These are phyloP conservation scores for Mucor lusitanicus DNA, from an alignment of 371 early-diverging fungal genomes.

Conservation along the genomic window DNA sequence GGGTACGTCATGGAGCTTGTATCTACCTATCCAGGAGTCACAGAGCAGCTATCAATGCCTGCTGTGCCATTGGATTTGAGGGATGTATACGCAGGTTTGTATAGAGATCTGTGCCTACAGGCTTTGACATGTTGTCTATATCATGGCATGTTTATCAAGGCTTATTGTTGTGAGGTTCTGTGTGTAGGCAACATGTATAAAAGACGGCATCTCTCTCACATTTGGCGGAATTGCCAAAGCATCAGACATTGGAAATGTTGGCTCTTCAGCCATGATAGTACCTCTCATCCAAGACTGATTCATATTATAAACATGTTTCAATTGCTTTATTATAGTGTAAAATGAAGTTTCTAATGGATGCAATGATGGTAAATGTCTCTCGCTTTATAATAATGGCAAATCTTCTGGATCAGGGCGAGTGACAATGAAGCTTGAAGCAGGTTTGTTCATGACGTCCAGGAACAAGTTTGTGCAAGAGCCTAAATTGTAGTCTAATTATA, in stretches of 20 bases:
- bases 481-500: conserved; percentile 11
- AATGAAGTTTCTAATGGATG: not conserved
- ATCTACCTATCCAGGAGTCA: not conserved
- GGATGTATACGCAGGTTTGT: not conserved
- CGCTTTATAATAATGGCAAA: conserved; percentile 1
- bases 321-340: not conserved
- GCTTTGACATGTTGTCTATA: not conserved
- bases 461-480: conserved; percentile 34
- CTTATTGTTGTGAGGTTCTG: not conserved
- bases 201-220: not conserved
- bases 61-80: not conserved
- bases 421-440: conserved; percentile 28
- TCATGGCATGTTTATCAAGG: not conserved
- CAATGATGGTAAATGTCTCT: not conserved
- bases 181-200: not conserved
- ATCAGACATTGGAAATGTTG: not conserved
- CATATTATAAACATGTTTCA: not conserved
- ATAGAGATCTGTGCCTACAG: not conserved
- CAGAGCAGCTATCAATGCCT: not conserved
- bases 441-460: conserved; percentile 27
- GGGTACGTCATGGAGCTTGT: conserved; percentile 1
- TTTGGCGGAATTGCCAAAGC: not conserved
- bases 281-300: no score
- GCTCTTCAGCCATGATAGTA: no score
- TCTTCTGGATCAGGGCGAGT: conserved; percentile 25